phyloP scores from a whole-genome alignment of 441 rosid species.

The Croton laevigatus region DNA sequence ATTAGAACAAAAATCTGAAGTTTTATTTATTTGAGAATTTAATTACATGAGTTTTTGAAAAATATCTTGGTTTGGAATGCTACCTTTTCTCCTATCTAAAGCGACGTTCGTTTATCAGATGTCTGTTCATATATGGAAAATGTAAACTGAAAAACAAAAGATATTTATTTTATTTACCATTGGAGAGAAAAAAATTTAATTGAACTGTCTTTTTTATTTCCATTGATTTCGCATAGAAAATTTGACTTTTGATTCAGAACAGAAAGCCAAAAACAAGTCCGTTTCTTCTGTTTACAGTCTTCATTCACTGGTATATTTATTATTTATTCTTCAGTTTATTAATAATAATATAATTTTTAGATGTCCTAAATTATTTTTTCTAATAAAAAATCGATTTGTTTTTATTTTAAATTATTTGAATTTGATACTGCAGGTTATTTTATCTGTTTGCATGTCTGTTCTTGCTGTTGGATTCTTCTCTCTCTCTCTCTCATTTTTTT shows the following conservation, averaged over 20 bases:
- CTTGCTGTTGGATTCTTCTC: neutral
- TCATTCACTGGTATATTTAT: neutral
- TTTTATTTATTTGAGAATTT: neutral
- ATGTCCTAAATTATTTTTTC: neutral
- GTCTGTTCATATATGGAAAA: neutral
- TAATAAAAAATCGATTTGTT: neutral
- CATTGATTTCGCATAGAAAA: neutral
- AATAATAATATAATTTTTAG: neutral
- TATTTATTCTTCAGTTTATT: neutral
- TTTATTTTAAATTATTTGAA: neutral
- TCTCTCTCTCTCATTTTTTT: neutral
- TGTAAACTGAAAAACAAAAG: neutral
- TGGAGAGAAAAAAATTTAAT: neutral
- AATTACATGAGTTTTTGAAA: neutral
- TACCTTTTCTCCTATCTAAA: neutral
- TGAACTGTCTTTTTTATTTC: neutral
- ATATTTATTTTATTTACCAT: conserved; percentile 9
- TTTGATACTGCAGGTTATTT: neutral
- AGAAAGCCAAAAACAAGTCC: neutral
- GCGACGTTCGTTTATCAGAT: neutral
- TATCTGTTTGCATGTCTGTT: neutral
- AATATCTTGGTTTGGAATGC: neutral
- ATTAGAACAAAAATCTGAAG: neutral
- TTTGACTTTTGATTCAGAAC: neutral
- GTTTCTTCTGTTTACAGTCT: neutral